Percentiles rank a stretch among this genome's conserved stretches.
These are phyloP conservation scores for Talaromyces sp. DNA, from an alignment of 2,329 filamentous ascomycete species.

Conservation along the genomic window DNA sequence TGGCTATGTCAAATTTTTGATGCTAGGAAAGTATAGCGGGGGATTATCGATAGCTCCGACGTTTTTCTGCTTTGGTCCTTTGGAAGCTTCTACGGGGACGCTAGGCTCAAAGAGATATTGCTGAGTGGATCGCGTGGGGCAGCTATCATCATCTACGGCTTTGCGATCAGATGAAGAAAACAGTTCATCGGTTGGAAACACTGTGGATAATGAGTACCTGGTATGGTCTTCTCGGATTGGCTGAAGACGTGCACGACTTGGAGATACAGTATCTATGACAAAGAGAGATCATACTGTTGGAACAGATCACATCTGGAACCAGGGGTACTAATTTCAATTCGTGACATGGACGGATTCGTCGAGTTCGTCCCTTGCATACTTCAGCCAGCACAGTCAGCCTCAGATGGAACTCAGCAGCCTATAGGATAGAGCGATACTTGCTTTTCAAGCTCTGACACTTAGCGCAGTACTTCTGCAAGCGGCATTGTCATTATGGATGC, in stretches of 20 bases:
- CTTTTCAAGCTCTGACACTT: not conserved
- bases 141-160: not conserved
- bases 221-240: not conserved
- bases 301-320: not conserved
- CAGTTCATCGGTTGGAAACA: not conserved
- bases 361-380: not conserved
- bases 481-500: not conserved
- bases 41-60: not conserved
- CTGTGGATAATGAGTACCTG: not conserved
- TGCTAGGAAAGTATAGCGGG: not conserved
- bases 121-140: not conserved
- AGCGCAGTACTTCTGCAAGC: not conserved
- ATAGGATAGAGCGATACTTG: not conserved
- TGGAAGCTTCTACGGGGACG: not conserved
- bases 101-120: not conserved
- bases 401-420: not conserved
- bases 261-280: too few relatives aligned
- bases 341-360: not conserved
- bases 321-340: not conserved
- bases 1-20: not conserved
- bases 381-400: not conserved
- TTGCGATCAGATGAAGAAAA: not conserved
- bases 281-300: not conserved
- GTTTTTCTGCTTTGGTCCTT: not conserved
- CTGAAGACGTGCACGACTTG: not conserved